Percentiles rank a stretch among this genome's conserved stretches.
These are phyloP conservation scores for Populus ilicifolia DNA, from an alignment of 345 rosid genomes.

Conservation along the genomic window DNA sequence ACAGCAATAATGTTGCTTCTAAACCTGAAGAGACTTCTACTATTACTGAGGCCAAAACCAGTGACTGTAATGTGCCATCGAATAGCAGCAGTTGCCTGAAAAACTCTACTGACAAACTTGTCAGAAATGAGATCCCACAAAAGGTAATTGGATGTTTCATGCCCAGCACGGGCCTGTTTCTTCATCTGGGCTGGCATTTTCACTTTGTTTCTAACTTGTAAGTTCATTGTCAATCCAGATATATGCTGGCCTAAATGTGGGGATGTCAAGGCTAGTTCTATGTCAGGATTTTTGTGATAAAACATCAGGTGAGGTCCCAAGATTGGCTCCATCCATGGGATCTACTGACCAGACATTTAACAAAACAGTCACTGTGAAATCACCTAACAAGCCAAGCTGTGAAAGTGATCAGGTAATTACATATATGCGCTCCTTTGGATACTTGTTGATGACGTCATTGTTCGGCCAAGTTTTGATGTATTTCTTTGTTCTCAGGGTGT, in stretches of 20 bases:
- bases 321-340: background rate
- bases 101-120: constrained; percentile 13
- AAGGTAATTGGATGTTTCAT: constrained; percentile 39
- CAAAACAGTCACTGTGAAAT: constrained; percentile 4
- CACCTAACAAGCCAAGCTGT: constrained; percentile 18
- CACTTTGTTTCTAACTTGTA: constrained; percentile 13
- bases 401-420: constrained; percentile 29
- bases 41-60: constrained; percentile 19
- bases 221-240: constrained; percentile 32
- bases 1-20: constrained; percentile 18
- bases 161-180: background rate
- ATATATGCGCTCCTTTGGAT: background rate
- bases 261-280: constrained; percentile 3
- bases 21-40: constrained; percentile 16
- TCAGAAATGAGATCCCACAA: constrained; percentile 18
- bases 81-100: constrained; percentile 1
- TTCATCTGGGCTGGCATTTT: background rate
- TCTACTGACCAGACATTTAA: constrained; percentile 3
- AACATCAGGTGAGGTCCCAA: background rate
- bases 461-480: constrained; percentile 22
- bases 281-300: background rate
- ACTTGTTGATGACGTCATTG: background rate
- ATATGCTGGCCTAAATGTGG: constrained; percentile 15
- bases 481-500: constrained; percentile 35
- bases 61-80: constrained; percentile 12